phyloP scores from a whole-genome alignment of 2,329 filamentous ascomycete species.

The Xylaria arbuscula region DNA sequence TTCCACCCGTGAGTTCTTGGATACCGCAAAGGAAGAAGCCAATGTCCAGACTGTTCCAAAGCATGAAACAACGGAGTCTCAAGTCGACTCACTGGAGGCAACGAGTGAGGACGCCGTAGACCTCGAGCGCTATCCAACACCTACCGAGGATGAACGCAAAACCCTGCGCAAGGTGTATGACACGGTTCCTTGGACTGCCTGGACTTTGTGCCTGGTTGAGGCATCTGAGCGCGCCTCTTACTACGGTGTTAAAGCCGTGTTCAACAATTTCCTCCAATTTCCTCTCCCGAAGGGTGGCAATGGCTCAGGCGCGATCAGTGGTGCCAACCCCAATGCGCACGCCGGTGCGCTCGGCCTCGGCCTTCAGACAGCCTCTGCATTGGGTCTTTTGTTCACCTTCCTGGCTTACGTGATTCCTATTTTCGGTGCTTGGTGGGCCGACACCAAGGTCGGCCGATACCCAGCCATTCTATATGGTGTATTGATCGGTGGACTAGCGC shows the following conservation, averaged over 20 bases:
- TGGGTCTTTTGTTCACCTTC: constrained; percentile 60
- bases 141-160: constrained; percentile 59
- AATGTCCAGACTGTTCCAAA: neutral
- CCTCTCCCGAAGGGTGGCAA: constrained; percentile 51
- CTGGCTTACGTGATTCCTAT: constrained; percentile 56
- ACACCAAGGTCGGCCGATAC: constrained; percentile 74
- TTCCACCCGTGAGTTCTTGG: neutral
- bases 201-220: constrained; percentile 61
- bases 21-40: constrained; percentile 20
- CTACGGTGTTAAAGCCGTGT: constrained; percentile 62
- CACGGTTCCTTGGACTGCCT: constrained; percentile 57
- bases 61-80: constrained; percentile 26
- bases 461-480: constrained; percentile 69
- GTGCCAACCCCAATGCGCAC: constrained; percentile 48
- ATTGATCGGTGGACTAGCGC: constrained; percentile 69
- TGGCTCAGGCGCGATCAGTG: constrained; percentile 52
- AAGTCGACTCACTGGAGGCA: constrained; percentile 28
- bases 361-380: constrained; percentile 58
- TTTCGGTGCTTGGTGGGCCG: constrained; percentile 64
- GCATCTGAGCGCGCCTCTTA: constrained; percentile 65
- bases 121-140: constrained; percentile 47
- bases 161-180: constrained; percentile 60
- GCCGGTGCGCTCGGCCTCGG: constrained; percentile 57
- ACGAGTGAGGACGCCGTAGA: constrained; percentile 39
- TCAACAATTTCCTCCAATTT: constrained; percentile 67